A percentile compares a stretch with the other conserved stretches of the same genome.
Evolutionary conservation across 345 rosid genomes (phyloP).

Genomic region (Eucalyptus virginea): DNA sequence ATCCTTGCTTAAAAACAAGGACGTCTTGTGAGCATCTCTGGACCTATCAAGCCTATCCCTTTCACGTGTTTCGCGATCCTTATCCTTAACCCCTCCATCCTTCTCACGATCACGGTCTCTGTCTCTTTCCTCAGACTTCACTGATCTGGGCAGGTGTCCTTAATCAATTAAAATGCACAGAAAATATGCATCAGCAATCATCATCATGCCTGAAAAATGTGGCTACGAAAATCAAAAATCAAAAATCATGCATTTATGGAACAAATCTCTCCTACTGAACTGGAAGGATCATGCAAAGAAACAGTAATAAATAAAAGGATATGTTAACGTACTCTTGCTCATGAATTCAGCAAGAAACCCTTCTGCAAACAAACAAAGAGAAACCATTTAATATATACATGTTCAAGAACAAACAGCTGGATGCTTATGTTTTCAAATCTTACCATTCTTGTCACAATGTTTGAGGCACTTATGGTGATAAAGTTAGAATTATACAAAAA

Average conservation of each 20-base stretch:
- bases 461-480: background rate
- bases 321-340: slow-evolving; percentile 66
- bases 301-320: background rate
- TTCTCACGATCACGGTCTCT: slow-evolving; percentile 52
- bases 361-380: slow-evolving; percentile 37
- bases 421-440: background rate
- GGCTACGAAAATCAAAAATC: background rate
- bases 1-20: slow-evolving; percentile 57
- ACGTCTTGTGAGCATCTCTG: slow-evolving; percentile 19
- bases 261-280: background rate
- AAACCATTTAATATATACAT: background rate
- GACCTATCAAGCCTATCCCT: slow-evolving; percentile 72
- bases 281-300: background rate
- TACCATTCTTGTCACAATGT: slow-evolving; percentile 84
- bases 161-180: slow-evolving; percentile 16
- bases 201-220: background rate
- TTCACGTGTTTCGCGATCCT: slow-evolving; percentile 52
- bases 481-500: background rate
- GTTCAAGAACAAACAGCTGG: background rate
- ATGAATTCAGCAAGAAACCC: slow-evolving; percentile 78
- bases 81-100: slow-evolving; percentile 55
- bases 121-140: slow-evolving; percentile 65
- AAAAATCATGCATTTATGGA: background rate
- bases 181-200: background rate
- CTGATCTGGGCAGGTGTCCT: slow-evolving; percentile 52